Evolutionary conservation across 352 stramenopile species (phyloP).

Genomic region (Bremia lactucae): DNA sequence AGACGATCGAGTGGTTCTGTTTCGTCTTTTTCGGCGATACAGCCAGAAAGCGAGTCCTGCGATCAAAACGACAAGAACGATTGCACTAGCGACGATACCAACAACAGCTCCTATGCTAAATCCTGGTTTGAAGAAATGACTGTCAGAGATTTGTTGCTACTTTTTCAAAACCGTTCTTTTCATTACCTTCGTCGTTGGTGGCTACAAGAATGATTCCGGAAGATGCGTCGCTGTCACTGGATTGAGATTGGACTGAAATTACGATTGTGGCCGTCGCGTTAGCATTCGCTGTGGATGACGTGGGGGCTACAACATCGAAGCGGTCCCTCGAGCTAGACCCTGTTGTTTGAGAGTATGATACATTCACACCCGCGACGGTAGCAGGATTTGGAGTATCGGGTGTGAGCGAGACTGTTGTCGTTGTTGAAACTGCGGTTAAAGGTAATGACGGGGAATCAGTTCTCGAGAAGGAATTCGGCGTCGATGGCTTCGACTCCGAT

Average conservation of each 20-base stretch:
- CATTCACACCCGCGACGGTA: no score
- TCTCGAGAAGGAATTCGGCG: no score
- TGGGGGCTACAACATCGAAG: conserved; percentile 5
- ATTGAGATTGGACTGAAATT: conserved; percentile 6
- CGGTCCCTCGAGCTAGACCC: no score
- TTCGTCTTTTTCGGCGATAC: conserved; percentile 14
- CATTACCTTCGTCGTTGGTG: conserved; percentile 7
- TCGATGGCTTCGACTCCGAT: no score
- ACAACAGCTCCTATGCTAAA: conserved; percentile 13
- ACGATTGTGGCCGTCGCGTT: conserved; percentile 17
- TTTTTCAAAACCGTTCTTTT: background rate
- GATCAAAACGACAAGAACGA: conserved; percentile 13
- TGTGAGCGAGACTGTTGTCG: no score
- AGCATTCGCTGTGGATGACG: conserved; percentile 8
- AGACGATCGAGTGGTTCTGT: conserved; percentile 3
- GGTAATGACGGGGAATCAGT: no score
- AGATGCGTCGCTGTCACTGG: conserved; percentile 6
- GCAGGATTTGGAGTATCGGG: no score
- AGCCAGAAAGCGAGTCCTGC: conserved; percentile 13
- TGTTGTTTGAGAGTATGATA: no score
- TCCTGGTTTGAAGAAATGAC: conserved; percentile 5
- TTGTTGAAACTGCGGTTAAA: no score
- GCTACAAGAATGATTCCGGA: conserved; percentile 4
- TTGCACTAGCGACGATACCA: conserved; percentile 9
- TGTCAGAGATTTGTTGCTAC: background rate